These are phyloP conservation scores for Jaapia argillacea DNA, from an alignment of 768 basidiomycete genomes.

Conservation along the genomic window DNA sequence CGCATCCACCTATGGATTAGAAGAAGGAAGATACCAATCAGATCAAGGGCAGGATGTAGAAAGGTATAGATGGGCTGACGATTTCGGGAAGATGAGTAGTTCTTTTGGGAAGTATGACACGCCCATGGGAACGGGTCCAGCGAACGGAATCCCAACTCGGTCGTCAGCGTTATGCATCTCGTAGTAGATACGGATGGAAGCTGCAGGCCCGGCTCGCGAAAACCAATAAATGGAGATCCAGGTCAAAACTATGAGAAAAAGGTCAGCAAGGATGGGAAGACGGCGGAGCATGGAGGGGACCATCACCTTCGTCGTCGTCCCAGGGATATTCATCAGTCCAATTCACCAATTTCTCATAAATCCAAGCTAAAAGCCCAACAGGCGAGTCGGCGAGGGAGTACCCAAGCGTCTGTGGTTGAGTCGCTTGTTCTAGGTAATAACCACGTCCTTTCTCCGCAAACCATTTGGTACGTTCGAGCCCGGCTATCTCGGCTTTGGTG, in stretches of 20 bases:
- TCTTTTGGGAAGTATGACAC: constrained; percentile 22
- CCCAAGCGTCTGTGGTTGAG: constrained; percentile 27
- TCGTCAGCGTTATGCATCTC: constrained; percentile 11
- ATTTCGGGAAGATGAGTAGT: constrained; percentile 7
- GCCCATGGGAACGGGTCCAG: constrained; percentile 16
- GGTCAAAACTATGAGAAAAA: constrained; percentile 25
- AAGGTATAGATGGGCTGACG: constrained; percentile 7
- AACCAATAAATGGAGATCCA: constrained; percentile 29
- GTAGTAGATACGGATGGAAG: constrained; percentile 21
- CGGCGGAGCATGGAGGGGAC: not conserved
- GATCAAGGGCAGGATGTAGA: not conserved
- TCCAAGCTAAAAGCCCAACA: constrained; percentile 30
- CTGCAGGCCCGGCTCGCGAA: constrained; percentile 21
- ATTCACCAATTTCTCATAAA: constrained; percentile 23
- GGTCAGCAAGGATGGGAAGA: not conserved
- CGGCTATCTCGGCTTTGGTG: constrained; percentile 17
- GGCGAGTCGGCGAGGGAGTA: constrained; percentile 51
- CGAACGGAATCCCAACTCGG: not conserved
- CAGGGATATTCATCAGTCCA: constrained; percentile 41
- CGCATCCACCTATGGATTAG: constrained; percentile 11
- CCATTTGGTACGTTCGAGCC: constrained; percentile 11
- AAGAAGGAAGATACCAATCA: not conserved
- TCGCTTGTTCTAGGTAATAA: constrained; percentile 21
- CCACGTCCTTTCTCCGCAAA: constrained; percentile 12
- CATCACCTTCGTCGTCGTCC: constrained; percentile 46